Conservation (phyloP, 352 stramenopile species). For the Pythium volutum region DNA sequence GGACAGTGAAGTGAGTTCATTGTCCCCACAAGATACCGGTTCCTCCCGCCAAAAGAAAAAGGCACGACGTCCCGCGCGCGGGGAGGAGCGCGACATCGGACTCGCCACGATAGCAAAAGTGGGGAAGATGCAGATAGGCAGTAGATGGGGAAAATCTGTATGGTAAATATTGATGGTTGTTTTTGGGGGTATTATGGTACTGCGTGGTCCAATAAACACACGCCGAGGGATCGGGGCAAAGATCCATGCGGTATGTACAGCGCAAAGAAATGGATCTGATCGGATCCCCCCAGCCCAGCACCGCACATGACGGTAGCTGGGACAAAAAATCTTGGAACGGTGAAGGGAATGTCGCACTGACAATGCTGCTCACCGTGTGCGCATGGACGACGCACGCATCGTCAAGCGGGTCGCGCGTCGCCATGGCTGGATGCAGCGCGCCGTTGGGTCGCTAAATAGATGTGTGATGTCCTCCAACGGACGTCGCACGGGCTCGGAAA, state of each 20-base stretch:
- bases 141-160: no score
- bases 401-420: neutral
- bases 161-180: conserved; percentile 5
- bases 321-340: neutral
- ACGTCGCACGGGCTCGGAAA: conserved; percentile 27
- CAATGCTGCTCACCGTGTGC: conserved; percentile 6
- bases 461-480: conserved; percentile 70
- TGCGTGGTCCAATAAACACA: conserved; percentile 8
- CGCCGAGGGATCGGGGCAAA: neutral
- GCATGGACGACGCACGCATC: conserved; percentile 8
- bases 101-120: neutral
- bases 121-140: neutral
- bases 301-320: neutral
- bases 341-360: neutral
- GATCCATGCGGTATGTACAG: neutral
- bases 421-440: conserved; percentile 20
- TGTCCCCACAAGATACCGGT: conserved; percentile 13
- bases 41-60: conserved; percentile 12
- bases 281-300: neutral
- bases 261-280: neutral
- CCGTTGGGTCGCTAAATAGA: conserved; percentile 42
- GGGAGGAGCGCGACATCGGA: neutral
- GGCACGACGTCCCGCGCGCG: neutral
- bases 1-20: neutral
- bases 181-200: neutral